Conservation (phyloP, 495 filamentous ascomycete species). For the Penicillium steckii region DNA sequence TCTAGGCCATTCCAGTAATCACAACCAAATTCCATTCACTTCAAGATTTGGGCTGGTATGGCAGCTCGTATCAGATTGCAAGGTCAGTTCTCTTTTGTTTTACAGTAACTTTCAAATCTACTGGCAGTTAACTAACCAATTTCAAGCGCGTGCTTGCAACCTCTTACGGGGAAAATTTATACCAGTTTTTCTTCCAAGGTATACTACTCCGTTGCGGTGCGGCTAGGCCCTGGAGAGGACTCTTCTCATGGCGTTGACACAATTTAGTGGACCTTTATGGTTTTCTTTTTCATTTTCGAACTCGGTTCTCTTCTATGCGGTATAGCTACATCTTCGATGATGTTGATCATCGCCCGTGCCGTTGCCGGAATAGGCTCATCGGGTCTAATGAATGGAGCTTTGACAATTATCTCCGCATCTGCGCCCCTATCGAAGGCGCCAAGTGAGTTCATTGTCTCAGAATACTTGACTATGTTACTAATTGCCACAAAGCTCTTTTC, state of each 20-base stretch:
- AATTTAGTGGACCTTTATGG: slow-evolving; percentile 31
- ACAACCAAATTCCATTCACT: slow-evolving; percentile 43
- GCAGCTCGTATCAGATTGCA: slow-evolving; percentile 42
- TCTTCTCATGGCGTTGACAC: neutral
- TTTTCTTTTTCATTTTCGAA: slow-evolving; percentile 40
- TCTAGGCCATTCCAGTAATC: slow-evolving; percentile 42
- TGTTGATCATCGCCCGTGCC: slow-evolving; percentile 47
- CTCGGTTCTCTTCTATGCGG: slow-evolving; percentile 45
- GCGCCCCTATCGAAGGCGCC: slow-evolving; percentile 48
- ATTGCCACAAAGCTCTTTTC: slow-evolving; percentile 22
- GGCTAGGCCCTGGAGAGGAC: too few relatives aligned
- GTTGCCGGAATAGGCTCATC: slow-evolving; percentile 41
- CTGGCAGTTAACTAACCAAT: neutral
- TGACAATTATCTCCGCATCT: slow-evolving; percentile 49
- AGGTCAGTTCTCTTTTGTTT: slow-evolving; percentile 18
- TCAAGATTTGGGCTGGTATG: slow-evolving; percentile 47
- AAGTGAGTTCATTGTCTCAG: slow-evolving; percentile 9
- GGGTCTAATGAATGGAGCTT: slow-evolving; percentile 50
- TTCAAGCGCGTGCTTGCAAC: slow-evolving; percentile 43
- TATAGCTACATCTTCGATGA: slow-evolving; percentile 39
- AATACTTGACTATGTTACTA: slow-evolving; percentile 10
- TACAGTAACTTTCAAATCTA: neutral
- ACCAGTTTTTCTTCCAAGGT: slow-evolving; percentile 45
- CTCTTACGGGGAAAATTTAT: slow-evolving; percentile 47
- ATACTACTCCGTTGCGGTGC: neutral